Evolutionary conservation across 805 yeast species (phyloP).

Genomic region (Saccharomycopsis fibuligera): DNA sequence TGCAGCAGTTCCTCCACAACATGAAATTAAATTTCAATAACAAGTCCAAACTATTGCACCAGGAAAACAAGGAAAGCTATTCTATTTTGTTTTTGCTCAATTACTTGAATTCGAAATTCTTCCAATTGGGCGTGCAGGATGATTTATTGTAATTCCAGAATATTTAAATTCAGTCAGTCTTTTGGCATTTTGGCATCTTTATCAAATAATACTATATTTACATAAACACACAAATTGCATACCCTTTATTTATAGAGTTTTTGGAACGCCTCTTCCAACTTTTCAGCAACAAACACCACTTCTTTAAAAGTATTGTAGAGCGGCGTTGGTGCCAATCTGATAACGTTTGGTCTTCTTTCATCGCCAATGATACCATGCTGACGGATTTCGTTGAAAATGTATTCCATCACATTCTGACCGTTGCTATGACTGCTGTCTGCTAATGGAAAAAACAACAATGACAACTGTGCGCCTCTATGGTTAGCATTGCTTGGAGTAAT

Average conservation of each 20-base stretch:
- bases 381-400: slow-evolving; percentile 43
- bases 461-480: slow-evolving; percentile 77
- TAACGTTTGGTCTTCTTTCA: slow-evolving; percentile 86
- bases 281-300: slow-evolving; percentile 39
- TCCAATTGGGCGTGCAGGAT: slow-evolving; percentile 2
- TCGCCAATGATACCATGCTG: slow-evolving; percentile 69
- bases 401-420: slow-evolving; percentile 51
- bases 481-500: slow-evolving; percentile 59
- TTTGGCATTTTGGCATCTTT: no score
- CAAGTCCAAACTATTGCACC: background rate
- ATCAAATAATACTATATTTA: no score
- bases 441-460: slow-evolving; percentile 55
- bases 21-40: slow-evolving; percentile 5
- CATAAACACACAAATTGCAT: no score
- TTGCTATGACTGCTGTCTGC: slow-evolving; percentile 33
- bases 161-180: no score
- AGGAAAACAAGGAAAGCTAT: background rate
- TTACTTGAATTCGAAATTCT: slow-evolving; percentile 6
- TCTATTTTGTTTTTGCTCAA: background rate
- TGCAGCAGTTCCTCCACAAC: slow-evolving; percentile 2
- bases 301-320: slow-evolving; percentile 74
- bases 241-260: background rate
- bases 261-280: slow-evolving; percentile 38
- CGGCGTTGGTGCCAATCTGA: slow-evolving; percentile 82
- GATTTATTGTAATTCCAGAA: slow-evolving; percentile 1